A percentile compares a stretch with the other conserved stretches of the same genome.
Evolutionary conservation across 108 stramenopile genomes (phyloP).

Genomic region (Heterococcus sp.): DNA sequence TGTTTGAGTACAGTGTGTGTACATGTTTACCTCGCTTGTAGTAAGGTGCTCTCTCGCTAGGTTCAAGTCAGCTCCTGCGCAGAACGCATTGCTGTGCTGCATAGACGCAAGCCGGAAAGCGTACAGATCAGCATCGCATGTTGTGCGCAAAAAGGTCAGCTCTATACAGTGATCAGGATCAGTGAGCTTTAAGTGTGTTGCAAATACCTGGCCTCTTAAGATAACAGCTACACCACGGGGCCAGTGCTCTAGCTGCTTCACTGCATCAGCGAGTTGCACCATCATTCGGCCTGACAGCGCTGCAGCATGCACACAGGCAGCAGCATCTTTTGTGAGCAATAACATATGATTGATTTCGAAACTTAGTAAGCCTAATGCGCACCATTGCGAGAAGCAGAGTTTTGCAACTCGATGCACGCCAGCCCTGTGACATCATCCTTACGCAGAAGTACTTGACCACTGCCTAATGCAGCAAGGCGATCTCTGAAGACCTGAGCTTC

Average conservation of each 20-base stretch:
- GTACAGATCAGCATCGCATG: too few species aligned
- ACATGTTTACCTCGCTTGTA: too few species aligned
- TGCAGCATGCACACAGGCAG: neutral
- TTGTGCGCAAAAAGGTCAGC: too few species aligned
- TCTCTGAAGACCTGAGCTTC: constrained; percentile 19
- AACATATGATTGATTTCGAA: neutral
- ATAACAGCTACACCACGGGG: constrained; percentile 24
- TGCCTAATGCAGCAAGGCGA: constrained; percentile 16
- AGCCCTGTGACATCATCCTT: constrained; percentile 16
- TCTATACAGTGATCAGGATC: too few species aligned
- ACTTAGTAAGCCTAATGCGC: neutral
- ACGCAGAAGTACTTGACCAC: neutral
- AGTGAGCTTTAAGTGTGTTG: too few species aligned
- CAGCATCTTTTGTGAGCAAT: neutral
- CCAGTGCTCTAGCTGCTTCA: constrained; percentile 19
- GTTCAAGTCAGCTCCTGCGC: constrained; percentile 31
- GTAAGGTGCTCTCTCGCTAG: constrained; percentile 38
- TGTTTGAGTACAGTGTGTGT: too few species aligned
- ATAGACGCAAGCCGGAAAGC: too few species aligned
- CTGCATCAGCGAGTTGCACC: constrained; percentile 21
- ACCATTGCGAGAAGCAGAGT: constrained; percentile 27
- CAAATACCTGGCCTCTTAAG: neutral
- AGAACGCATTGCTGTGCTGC: constrained; percentile 16
- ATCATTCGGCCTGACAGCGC: constrained; percentile 40
- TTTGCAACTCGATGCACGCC: constrained; percentile 20